These are phyloP conservation scores for Picea mariana DNA, from an alignment of 83 land plant genomes.

Conservation along the genomic window DNA sequence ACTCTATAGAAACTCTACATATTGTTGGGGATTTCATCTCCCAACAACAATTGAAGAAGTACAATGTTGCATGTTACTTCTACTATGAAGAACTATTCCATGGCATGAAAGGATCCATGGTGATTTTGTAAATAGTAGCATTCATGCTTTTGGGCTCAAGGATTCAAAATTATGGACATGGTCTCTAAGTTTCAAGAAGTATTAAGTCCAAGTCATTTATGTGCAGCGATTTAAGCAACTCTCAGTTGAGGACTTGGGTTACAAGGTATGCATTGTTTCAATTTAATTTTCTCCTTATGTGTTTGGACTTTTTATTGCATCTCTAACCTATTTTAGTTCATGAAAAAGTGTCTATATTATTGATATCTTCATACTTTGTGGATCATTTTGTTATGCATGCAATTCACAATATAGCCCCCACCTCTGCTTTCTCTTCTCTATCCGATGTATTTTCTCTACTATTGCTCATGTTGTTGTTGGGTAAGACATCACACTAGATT, in stretches of 20 bases:
- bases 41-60: too few species aligned
- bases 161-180: neutral
- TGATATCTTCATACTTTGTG: neutral
- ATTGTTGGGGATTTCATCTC: too few species aligned
- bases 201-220: neutral
- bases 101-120: neutral
- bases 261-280: neutral
- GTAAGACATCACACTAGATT: too few species aligned
- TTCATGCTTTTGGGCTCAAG: neutral
- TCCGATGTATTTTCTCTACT: neutral
- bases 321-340: neutral
- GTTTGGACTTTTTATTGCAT: neutral
- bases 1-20: too few species aligned
- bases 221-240: neutral
- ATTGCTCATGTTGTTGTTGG: too few species aligned
- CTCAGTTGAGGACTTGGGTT: neutral
- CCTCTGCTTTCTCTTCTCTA: neutral
- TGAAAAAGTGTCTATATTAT: neutral
- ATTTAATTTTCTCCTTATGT: neutral
- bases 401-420: neutral
- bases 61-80: too few species aligned
- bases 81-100: neutral
- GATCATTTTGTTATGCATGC: neutral
- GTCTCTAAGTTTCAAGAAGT: neutral
- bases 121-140: neutral